Evolutionary conservation across 176 grass and related monocot species (phyloP), one percentile per base, ranked within the genome.

Genomic region (Phoenix roebelenii): DNA sequence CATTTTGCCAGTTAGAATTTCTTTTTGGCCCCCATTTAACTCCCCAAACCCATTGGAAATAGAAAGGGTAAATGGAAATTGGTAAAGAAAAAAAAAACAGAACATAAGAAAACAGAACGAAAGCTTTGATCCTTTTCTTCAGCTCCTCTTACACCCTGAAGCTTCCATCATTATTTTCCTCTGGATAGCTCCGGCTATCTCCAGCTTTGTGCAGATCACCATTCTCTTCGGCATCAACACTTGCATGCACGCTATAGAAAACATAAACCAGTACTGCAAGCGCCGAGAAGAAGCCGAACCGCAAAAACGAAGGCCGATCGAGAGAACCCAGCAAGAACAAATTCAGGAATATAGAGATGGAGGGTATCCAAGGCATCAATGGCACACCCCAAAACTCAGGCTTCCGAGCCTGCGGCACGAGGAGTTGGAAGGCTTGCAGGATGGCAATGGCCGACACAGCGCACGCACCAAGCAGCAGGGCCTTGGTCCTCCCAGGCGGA

Each of bases 281-380:
- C 4, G 54, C 72, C 0, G 83, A 82, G 76, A 98, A 98, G 61
- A 80, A 57, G 2, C 64, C 84, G 30, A 98, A 98, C 6, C 93
- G 76, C 7, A 81, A 55, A 71, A 92, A 98, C 14, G 93, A 91
- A 10, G 84, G 63, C 1, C 79, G 39, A 55, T 78, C 79, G 3
- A 98, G 73, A 17, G 76, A 80, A n/a, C 84, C 93, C n/a, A 98
- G 76, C 22, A 98, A 64, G 75, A 98, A 91, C 57, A 98, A 63
- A 69, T 98, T 98, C 52, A 98, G 74, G 62, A 92, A 98, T 15
- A 98, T 76, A 14, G 93, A 98, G 9, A 78, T 51, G 1, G 93
- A 87, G 32, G 93, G 93, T 18, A 88, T 71, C 87, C 93, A 98
- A 4, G 93, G 93, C 93, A 98, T 98, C 29, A 78, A 59, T n/a